Conservation (phyloP, 139 green algal genomes). For the Nannochloris sp. region DNA sequence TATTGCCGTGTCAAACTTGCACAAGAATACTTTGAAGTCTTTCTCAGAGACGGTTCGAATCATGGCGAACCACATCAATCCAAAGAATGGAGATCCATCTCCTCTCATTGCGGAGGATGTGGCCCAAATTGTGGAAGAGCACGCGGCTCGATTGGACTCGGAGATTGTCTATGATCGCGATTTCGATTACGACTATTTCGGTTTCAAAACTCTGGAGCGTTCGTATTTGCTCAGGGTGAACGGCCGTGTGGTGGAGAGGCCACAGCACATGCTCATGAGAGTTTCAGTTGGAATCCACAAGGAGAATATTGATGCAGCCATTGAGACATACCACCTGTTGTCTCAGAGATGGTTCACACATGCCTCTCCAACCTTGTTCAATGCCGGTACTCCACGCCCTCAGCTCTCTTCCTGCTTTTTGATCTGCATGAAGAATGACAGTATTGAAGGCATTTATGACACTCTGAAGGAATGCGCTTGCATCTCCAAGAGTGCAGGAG, state of each 20-base stretch:
- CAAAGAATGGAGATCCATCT: slow-evolving; percentile 72
- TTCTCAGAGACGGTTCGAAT: slow-evolving; percentile 88
- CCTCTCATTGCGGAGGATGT: slow-evolving; percentile 84
- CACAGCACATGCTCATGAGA: slow-evolving; percentile 99
- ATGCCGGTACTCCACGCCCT: slow-evolving; percentile 84
- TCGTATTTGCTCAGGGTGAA: slow-evolving; percentile 98
- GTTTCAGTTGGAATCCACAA: slow-evolving; percentile 94
- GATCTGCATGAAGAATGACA: slow-evolving; percentile 87
- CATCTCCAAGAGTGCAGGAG: slow-evolving; percentile 92
- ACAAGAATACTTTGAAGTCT: slow-evolving; percentile 98
- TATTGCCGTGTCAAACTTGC: slow-evolving; percentile 98
- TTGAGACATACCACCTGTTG: slow-evolving; percentile 86
- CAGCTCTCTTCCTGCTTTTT: slow-evolving; percentile 97
- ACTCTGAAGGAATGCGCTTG: slow-evolving; percentile 98
- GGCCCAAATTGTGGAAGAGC: slow-evolving; percentile 78
- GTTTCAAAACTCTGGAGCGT: slow-evolving; percentile 99
- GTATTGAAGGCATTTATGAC: slow-evolving; percentile 99
- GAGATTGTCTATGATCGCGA: slow-evolving; percentile 99
- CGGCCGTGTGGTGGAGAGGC: slow-evolving; percentile 90
- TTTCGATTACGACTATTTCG: slow-evolving; percentile 99
- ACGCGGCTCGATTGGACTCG: slow-evolving; percentile 79
- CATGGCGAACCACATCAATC: slow-evolving; percentile 88
- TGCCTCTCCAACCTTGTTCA: slow-evolving; percentile 97
- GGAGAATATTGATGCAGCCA: slow-evolving; percentile 56
- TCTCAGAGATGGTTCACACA: slow-evolving; percentile 96